Evolutionary conservation across 352 stramenopile genomes (phyloP).

Genomic region (Aphanomyces euteiches): DNA sequence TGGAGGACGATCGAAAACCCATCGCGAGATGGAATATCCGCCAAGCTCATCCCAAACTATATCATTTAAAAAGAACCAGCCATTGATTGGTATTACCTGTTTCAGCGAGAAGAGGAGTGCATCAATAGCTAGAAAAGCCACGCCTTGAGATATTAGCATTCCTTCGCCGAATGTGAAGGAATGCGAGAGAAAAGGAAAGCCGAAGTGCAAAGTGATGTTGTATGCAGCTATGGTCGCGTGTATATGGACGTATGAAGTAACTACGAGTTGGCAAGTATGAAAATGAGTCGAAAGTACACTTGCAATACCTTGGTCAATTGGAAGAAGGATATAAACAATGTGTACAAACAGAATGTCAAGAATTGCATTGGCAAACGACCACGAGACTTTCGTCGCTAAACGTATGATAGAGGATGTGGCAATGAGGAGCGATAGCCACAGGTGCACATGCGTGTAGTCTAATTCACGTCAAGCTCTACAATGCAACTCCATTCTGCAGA

Average conservation of each 20-base stretch:
- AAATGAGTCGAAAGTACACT: background rate
- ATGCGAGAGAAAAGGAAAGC: conserved; percentile 42
- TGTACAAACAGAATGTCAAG: conserved; percentile 44
- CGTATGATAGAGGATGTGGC: conserved; percentile 21
- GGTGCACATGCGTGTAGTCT: conserved; percentile 49
- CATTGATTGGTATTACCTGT: conserved; percentile 35
- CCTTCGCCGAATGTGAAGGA: conserved; percentile 78
- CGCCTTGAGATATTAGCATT: conserved; percentile 55
- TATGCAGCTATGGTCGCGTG: conserved; percentile 40
- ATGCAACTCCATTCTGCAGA: conserved; percentile 32
- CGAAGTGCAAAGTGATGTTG: conserved; percentile 41
- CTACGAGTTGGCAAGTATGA: conserved; percentile 20
- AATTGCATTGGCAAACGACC: conserved; percentile 15
- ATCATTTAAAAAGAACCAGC: too few species aligned
- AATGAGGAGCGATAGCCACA: conserved; percentile 40
- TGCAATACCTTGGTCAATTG: conserved; percentile 3
- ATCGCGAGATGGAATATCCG: conserved; percentile 31
- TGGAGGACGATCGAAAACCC: conserved; percentile 54
- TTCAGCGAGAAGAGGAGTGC: conserved; percentile 43
- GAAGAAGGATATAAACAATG: conserved; percentile 38
- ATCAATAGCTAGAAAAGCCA: conserved; percentile 53
- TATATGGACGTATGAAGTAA: conserved; percentile 40
- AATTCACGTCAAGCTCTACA: background rate
- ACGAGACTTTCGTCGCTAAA: background rate
- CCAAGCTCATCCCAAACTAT: too few species aligned